Evolutionary conservation across 768 basidiomycete genomes (phyloP), one percentile per base, ranked within the genome.

Genomic region (Boletus insuetus): DNA sequence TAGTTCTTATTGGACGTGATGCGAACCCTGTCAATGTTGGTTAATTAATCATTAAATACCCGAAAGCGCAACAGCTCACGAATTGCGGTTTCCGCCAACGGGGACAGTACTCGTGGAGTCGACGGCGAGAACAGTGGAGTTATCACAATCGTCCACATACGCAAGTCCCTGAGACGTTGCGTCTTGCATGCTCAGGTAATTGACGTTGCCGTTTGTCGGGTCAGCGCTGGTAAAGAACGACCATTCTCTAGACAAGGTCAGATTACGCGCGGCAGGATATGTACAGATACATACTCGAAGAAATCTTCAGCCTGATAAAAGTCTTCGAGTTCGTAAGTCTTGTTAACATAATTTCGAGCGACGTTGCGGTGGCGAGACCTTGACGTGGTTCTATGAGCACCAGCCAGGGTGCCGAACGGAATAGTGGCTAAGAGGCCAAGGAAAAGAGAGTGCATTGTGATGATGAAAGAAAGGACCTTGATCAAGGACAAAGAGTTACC

Each of bases 131-230:
- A 86, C 73, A 1, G 79, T 79, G 26, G 82, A 78, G 26, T 79
- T 79, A 60, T 84, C 81, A 29, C 65, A 69, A 19, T 68, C 66
- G 56, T 87, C 79, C 26, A 89, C 80, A 62, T 78, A 86, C 3
- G 86, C 83, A 37, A 92, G 79, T 2, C 78, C 78, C 37, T 81
- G 74, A 11, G 69, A 59, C 50, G 70, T 71, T 2, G 88, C 87
- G 22, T 81, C 69, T 3, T 69, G 64, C 62, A 73, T 66, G 32
- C 62, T 71, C 56, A 82, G 73, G 66, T 83, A 92, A 53, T 82
- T 77, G 46, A 92, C 91, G 24, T 71, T 71, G 17, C 90, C 90
- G 58, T 82, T 70, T 0, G 90, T 91, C 4, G 90, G 90, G 69
- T 92, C 90, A 12, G 69, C 14, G 4, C 59, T 70, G 13, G 76